These are phyloP conservation scores for Cytospora mali DNA, from an alignment of 2,329 filamentous ascomycete species.

Conservation along the genomic window DNA sequence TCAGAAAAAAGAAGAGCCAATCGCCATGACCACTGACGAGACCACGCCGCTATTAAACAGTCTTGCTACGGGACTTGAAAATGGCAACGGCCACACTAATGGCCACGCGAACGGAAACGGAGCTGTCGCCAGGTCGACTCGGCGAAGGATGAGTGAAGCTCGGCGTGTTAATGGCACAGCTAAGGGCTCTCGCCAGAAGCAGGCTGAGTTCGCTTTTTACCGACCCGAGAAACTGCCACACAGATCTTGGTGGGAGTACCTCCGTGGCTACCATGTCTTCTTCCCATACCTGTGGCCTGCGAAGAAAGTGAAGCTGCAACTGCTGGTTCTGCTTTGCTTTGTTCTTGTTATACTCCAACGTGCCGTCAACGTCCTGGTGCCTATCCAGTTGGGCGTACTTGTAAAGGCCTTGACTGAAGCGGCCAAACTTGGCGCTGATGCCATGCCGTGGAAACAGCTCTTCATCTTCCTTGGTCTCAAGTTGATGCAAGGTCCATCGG, in stretches of 20 bases:
- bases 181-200: slow-evolving; percentile 35
- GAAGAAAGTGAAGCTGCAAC: slow-evolving; percentile 71
- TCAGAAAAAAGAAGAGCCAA: slow-evolving; percentile 44
- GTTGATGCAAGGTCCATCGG: slow-evolving; percentile 85
- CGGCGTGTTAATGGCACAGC: slow-evolving; percentile 42
- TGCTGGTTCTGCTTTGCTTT: slow-evolving; percentile 82
- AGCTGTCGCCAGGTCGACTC: slow-evolving; percentile 32
- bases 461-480: slow-evolving; percentile 76
- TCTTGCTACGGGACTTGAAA: slow-evolving; percentile 40
- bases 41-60: slow-evolving; percentile 64
- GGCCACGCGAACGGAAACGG: slow-evolving; percentile 36
- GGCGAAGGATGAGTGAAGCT: slow-evolving; percentile 34
- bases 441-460: slow-evolving; percentile 74
- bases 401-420: slow-evolving; percentile 68
- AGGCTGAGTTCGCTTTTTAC: slow-evolving; percentile 77
- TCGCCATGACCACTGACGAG: slow-evolving; percentile 53
- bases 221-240: slow-evolving; percentile 83
- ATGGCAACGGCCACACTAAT: slow-evolving; percentile 30
- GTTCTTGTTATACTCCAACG: slow-evolving; percentile 78
- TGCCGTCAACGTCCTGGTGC: slow-evolving; percentile 83
- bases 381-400: slow-evolving; percentile 76
- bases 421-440: slow-evolving; percentile 43
- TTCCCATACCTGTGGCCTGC: slow-evolving; percentile 97
- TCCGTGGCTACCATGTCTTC: slow-evolving; percentile 88
- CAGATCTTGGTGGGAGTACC: slow-evolving; percentile 94